Evolutionary conservation across 176 grass and related monocot species (phyloP).

Genomic region (Oryza australiensis): DNA sequence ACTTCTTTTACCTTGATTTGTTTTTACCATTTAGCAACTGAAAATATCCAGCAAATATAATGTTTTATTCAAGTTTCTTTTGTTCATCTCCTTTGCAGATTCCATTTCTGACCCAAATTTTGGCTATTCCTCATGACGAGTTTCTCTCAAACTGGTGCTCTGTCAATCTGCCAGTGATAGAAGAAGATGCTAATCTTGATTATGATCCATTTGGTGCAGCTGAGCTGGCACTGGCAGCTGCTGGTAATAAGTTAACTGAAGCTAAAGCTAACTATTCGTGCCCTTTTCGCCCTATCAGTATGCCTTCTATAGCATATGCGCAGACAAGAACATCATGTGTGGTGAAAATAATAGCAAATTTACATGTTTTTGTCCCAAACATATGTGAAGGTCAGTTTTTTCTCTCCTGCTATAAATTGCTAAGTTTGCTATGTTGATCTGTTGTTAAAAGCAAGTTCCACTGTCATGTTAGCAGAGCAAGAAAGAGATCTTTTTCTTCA

Average conservation of each 20-base stretch:
- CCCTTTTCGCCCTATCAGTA: slow-evolving; percentile 52
- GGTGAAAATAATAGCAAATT: slow-evolving; percentile 97
- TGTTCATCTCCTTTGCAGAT: slow-evolving; percentile 60
- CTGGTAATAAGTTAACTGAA: slow-evolving; percentile 53
- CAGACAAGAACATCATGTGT: slow-evolving; percentile 92
- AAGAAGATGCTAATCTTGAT: slow-evolving; percentile 91
- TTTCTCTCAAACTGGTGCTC: slow-evolving; percentile 89
- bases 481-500: slow-evolving; percentile 95
- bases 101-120: slow-evolving; percentile 88
- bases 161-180: slow-evolving; percentile 61
- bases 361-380: slow-evolving; percentile 93
- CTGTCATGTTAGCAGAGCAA: slow-evolving; percentile 70
- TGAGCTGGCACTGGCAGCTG: slow-evolving; percentile 60
- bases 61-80: slow-evolving; percentile 20
- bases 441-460: slow-evolving; percentile 29
- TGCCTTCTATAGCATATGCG: slow-evolving; percentile 67
- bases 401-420: slow-evolving; percentile 12
- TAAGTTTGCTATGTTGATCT: slow-evolving; percentile 4
- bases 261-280: slow-evolving; percentile 59
- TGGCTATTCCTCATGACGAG: slow-evolving; percentile 74
- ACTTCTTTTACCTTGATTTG: neutral
- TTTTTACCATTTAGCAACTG: slow-evolving; percentile 27
- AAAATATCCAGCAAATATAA: slow-evolving; percentile 1
- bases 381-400: slow-evolving; percentile 84
- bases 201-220: slow-evolving; percentile 80